These are phyloP conservation scores for Codiaeum variegatum DNA, from an alignment of 441 rosid genomes.

Conservation along the genomic window DNA sequence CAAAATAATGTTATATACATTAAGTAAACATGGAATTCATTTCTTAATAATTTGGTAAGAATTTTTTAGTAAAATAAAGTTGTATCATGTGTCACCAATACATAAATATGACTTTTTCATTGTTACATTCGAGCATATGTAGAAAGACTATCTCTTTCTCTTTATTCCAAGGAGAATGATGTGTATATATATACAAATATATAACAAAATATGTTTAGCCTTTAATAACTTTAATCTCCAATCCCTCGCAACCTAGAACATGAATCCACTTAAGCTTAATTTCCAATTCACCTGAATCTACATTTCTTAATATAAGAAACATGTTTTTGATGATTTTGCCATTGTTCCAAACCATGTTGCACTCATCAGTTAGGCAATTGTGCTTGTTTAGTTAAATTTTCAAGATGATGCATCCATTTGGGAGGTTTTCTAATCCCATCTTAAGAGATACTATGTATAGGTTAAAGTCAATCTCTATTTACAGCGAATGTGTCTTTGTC, in stretches of 20 bases:
- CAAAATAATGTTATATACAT: too few relatives aligned
- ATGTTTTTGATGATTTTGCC: conserved; percentile 60
- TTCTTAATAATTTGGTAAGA: not conserved
- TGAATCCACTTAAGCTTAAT: conserved; percentile 72
- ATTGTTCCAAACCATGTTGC: conserved; percentile 42
- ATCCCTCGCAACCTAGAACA: conserved; percentile 40
- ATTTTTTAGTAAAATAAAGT: not conserved
- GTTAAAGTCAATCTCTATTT: conserved; percentile 55
- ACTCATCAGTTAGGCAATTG: conserved; percentile 68
- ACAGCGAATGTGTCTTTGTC: conserved; percentile 69
- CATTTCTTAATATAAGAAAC: conserved; percentile 52
- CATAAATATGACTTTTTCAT: not conserved
- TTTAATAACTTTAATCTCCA: conserved; percentile 21
- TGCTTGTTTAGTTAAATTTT: conserved; percentile 40
- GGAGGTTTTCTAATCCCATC: conserved; percentile 42
- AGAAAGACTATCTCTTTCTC: not conserved
- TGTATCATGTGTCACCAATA: not conserved
- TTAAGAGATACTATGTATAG: conserved; percentile 47
- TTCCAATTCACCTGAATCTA: conserved; percentile 64
- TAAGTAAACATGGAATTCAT: too few relatives aligned
- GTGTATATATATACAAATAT: not conserved
- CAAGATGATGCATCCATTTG: conserved; percentile 51
- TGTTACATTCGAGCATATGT: not conserved
- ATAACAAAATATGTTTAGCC: not conserved
- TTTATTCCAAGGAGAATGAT: not conserved